A percentile compares a stretch with the other conserved stretches of the same genome.
These are phyloP conservation scores for Xylariales sp. DNA, from an alignment of 2,329 filamentous ascomycete genomes.

Conservation along the genomic window DNA sequence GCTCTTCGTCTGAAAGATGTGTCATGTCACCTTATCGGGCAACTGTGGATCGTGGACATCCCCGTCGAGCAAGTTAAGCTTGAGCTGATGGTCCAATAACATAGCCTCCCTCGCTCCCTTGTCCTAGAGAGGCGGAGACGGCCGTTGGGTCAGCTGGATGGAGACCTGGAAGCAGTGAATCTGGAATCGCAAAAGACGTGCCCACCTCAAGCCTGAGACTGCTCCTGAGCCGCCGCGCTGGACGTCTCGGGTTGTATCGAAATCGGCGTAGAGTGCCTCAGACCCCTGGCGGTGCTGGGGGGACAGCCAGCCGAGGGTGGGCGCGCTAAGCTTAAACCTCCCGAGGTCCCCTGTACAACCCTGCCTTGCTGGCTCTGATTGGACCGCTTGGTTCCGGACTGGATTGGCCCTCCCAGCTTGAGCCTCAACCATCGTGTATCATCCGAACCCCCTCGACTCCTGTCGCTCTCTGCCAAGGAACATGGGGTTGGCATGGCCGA, in stretches of 20 bases:
- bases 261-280: constrained; percentile 2
- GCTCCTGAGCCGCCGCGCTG: constrained; percentile 3
- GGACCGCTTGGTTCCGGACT: neutral
- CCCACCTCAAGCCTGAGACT: neutral
- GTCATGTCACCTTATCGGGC: too few relatives aligned
- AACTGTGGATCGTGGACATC: too few relatives aligned
- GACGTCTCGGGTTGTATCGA: constrained; percentile 3
- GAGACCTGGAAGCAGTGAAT: too few relatives aligned
- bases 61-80: too few relatives aligned
- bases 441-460: too few relatives aligned
- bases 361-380: neutral
- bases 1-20: constrained; percentile 3
- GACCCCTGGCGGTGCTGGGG: constrained; percentile 3
- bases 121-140: too few relatives aligned
- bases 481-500: neutral
- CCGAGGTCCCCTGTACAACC: neutral
- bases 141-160: too few relatives aligned
- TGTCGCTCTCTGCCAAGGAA: neutral
- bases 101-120: too few relatives aligned
- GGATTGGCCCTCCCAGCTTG: neutral
- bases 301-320: neutral
- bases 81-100: too few relatives aligned
- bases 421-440: neutral
- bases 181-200: neutral
- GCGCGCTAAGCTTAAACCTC: constrained; percentile 1